Base-by-base conservation (phyloP, 2,329 filamentous ascomycete genomes). In the Zasmidium citrigriseum region DNA sequence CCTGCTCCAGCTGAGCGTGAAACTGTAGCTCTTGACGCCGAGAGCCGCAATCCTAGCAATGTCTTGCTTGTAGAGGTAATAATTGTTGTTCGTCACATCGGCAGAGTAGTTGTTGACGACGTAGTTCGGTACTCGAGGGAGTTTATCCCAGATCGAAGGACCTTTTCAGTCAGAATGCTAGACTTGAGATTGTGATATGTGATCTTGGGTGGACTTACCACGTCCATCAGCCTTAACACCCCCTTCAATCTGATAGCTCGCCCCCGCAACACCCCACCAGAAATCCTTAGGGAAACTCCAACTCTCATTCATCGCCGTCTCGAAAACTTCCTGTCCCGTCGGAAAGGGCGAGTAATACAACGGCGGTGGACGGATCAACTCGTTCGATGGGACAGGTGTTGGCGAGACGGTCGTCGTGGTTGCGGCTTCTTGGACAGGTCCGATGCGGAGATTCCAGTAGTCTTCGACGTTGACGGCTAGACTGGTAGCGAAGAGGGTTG, bases 1-100 rank as follows among this genome's bases (percentile, higher is more conserved):
- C 0, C 80, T 73, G 0, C 74, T 71, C 80, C 79, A 82, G 0
- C 78, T 72, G 29, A 82, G 77, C 2, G 72, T 76, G 65, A 82
- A 81, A 10, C 67, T 70, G 59, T 73, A 75, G 16, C 66, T 63
- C 18, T 70, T 70, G 16, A 74, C 64, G 3, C 73, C 72, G 23
- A 76, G 55, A 1, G 73, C 71, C 4, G 78, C 67, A 76, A 82
- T 25, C 73, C 72, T 57, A 74, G 64, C 62, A 38, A 69, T 66
- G 41, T 69, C 65, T 50, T 65, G 50, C 48, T 66, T 80, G 66
- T 82, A 82, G 12, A 78, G 68, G 52, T 78, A 81, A 59, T 82
- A 82, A 16, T 51, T 46, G 41, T 59, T 54, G 56, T 50, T 29
- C 5, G 38, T 23, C 14, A 52, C 34, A 23, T 60, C 55, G n/a